phyloP scores from a whole-genome alignment of 2,329 filamentous ascomycete species.

The Fusarium coicis region DNA sequence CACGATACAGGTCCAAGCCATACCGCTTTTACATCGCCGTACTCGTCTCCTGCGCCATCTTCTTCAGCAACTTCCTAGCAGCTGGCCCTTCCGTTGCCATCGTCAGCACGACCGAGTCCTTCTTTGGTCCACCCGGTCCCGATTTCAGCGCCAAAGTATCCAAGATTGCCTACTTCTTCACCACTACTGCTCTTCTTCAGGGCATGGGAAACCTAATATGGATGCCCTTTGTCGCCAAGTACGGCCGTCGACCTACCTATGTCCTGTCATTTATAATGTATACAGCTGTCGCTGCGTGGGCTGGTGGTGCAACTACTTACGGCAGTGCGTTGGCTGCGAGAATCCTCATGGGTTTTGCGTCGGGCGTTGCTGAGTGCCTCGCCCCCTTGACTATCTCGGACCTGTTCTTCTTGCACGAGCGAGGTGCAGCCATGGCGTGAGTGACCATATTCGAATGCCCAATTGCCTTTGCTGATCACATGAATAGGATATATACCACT shows the following conservation, averaged over 20 bases:
- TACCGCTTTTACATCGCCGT: conserved; percentile 62
- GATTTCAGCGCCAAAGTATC: conserved; percentile 49
- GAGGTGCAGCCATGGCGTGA: conserved; percentile 58
- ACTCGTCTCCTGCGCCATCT: conserved; percentile 63
- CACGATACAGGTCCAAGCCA: conserved; percentile 50
- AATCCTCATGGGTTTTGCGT: conserved; percentile 63
- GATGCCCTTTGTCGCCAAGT: conserved; percentile 59
- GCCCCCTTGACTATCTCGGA: background rate
- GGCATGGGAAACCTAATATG: conserved; percentile 55
- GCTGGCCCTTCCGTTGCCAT: conserved; percentile 66
- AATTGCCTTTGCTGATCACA: rapidly evolving
- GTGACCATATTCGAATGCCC: background rate
- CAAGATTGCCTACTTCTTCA: conserved; percentile 64
- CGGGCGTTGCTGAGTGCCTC: conserved; percentile 55
- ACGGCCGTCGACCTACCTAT: conserved; percentile 56
- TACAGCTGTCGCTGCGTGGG: conserved; percentile 51
- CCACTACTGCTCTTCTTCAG: conserved; percentile 57
- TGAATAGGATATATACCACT: conserved; percentile 50
- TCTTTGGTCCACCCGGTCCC: conserved; percentile 54
- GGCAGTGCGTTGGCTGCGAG: conserved; percentile 57
- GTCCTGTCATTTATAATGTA: conserved; percentile 57
- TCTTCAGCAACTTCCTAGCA: conserved; percentile 67
- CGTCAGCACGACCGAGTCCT: conserved; percentile 56
- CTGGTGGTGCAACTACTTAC: conserved; percentile 57
- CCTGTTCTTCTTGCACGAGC: conserved; percentile 47